Conservation (phyloP, 805 yeast genomes). For the Jamesozyma spencerorum region DNA sequence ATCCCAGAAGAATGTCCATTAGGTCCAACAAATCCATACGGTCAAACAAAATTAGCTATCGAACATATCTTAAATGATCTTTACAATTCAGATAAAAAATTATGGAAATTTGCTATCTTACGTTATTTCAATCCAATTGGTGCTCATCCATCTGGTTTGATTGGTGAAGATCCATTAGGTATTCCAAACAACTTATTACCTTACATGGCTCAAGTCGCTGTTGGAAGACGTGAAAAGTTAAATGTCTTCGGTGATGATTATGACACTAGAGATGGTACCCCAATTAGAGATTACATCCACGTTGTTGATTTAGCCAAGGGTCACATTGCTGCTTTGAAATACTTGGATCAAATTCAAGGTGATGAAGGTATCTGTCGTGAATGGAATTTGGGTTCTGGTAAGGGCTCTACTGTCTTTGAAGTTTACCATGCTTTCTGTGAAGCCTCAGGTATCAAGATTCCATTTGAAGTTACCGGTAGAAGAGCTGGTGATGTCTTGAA, state of each 20-base stretch:
- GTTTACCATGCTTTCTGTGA: slow-evolving; percentile 54
- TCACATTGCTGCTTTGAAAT: slow-evolving; percentile 60
- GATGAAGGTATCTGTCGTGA: slow-evolving; percentile 51
- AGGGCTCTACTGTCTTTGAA: slow-evolving; percentile 70
- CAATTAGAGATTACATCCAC: slow-evolving; percentile 74
- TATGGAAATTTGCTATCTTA: slow-evolving; percentile 51
- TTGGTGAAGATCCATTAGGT: slow-evolving; percentile 77
- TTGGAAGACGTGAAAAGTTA: slow-evolving; percentile 57
- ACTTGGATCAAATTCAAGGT: slow-evolving; percentile 31
- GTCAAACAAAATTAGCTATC: slow-evolving; percentile 57
- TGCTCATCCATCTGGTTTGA: slow-evolving; percentile 71
- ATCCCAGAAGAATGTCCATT: slow-evolving; percentile 71
- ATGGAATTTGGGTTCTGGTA: slow-evolving; percentile 80
- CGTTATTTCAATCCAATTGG: slow-evolving; percentile 82
- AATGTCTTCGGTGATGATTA: slow-evolving; percentile 67
- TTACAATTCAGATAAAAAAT: slow-evolving; percentile 33
- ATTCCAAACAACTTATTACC: slow-evolving; percentile 71
- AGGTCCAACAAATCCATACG: slow-evolving; percentile 72
- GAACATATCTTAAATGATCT: slow-evolving; percentile 55
- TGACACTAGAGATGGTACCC: slow-evolving; percentile 66
- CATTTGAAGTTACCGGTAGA: slow-evolving; percentile 56
- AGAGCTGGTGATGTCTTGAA: slow-evolving; percentile 71
- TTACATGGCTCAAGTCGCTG: slow-evolving; percentile 67
- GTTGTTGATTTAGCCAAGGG: slow-evolving; percentile 74
- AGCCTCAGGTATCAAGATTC: slow-evolving; percentile 55